phyloP scores from a whole-genome alignment of 2,329 filamentous ascomycete species.

The Aureobasidium subglaciale region DNA sequence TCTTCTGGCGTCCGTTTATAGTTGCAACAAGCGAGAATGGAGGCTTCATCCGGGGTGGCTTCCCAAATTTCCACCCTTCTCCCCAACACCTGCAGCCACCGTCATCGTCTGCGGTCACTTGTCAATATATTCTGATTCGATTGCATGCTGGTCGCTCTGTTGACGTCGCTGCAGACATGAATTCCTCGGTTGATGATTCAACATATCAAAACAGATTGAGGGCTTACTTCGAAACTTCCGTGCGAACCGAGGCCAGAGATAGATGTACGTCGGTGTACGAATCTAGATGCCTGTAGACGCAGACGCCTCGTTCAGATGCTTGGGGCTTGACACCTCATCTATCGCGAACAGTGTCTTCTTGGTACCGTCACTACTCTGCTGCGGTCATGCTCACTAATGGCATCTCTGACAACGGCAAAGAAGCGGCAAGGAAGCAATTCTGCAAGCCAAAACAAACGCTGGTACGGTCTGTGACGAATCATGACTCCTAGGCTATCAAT shows the following conservation, averaged over 20 bases:
- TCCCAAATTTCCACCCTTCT: not conserved
- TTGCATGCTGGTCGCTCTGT: not conserved
- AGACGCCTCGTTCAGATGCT: not conserved
- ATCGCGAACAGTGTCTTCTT: not conserved
- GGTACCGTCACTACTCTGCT: not conserved
- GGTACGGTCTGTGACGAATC: not conserved
- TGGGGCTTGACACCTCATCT: not conserved
- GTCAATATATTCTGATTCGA: not conserved
- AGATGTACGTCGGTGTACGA: no score
- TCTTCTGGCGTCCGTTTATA: conserved; percentile 6
- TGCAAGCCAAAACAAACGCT: not conserved
- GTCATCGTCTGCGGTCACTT: not conserved
- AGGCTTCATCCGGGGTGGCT: not conserved
- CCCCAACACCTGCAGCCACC: conserved; percentile 9
- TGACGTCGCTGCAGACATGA: not conserved
- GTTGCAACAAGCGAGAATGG: conserved; percentile 8
- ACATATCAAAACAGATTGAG: not conserved
- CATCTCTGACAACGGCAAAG: not conserved
- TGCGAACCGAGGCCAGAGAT: not conserved
- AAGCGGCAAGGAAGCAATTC: not conserved
- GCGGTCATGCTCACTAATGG: not conserved
- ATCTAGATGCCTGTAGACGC: not conserved
- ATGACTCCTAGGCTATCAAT: not conserved
- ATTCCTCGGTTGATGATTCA: not conserved
- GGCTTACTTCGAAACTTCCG: not conserved